Percentiles rank a stretch among this genome's conserved stretches.
Conservation (phyloP, 2,329 filamentous ascomycete species). For the Biscogniauxia sp. region DNA sequence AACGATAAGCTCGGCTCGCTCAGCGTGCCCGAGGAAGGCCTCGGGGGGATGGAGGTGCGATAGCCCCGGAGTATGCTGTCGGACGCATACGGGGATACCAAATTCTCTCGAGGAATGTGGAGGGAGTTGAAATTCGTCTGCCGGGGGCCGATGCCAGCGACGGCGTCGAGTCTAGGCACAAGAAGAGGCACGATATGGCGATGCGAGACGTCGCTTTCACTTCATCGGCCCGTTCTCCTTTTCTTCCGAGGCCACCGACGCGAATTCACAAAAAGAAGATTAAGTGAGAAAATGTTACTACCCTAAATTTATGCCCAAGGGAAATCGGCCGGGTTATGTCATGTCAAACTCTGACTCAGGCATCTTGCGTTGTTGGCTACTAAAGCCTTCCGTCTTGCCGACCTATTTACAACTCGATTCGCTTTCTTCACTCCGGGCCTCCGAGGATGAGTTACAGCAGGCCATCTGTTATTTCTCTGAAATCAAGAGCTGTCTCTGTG, state of each 20-base stretch:
- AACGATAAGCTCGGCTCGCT: slow-evolving; percentile 58
- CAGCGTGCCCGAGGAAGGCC: slow-evolving; percentile 51
- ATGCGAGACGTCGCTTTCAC: too few relatives aligned
- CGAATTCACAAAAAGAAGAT: background rate
- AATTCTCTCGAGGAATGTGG: background rate
- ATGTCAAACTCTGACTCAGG: background rate
- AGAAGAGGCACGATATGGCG: too few relatives aligned
- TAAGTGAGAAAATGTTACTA: background rate
- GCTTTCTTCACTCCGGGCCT: background rate
- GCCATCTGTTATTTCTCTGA: background rate
- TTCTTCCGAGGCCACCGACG: too few relatives aligned
- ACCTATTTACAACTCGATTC: background rate
- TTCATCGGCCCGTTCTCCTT: too few relatives aligned
- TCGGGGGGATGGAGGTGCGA: slow-evolving; percentile 24
- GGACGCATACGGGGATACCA: background rate
- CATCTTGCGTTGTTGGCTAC: background rate
- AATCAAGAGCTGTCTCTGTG: background rate
- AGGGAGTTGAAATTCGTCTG: too few relatives aligned
- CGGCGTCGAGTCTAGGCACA: too few relatives aligned
- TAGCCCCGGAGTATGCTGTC: slow-evolving; percentile 8
- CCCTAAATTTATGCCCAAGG: background rate
- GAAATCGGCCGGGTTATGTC: background rate
- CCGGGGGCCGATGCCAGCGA: too few relatives aligned
- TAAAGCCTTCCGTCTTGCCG: background rate
- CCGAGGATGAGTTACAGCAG: background rate